Conservation (phyloP, 1,284 basidiomycete genomes). For the Pyrrhoderma lamaoense region DNA sequence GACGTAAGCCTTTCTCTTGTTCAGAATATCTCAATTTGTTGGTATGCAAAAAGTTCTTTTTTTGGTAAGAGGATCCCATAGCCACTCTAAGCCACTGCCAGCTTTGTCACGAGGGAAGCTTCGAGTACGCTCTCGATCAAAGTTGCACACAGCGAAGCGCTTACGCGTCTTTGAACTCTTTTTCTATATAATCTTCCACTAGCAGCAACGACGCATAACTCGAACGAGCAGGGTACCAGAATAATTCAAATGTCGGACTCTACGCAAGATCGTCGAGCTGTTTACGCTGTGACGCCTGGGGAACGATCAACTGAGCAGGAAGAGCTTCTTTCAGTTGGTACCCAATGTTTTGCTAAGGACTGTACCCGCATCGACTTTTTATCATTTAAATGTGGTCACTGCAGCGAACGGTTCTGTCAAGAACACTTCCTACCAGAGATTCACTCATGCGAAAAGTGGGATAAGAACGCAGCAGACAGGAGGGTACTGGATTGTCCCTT, state of each 20-base stretch:
- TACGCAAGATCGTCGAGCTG: conserved; percentile 19
- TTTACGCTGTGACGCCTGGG: conserved; percentile 20
- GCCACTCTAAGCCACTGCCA: neutral
- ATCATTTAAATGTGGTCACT: conserved; percentile 77
- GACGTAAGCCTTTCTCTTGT: too few relatives aligned
- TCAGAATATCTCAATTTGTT: too few relatives aligned
- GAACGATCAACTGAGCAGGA: conserved; percentile 34
- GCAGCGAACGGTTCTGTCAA: conserved; percentile 56
- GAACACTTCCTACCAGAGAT: conserved; percentile 64
- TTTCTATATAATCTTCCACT: conserved; percentile 17
- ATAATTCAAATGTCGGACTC: neutral
- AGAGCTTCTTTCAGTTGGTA: conserved; percentile 58
- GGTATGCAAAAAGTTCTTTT: too few relatives aligned
- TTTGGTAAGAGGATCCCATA: too few relatives aligned
- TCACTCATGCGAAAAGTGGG: conserved; percentile 63
- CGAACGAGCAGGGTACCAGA: too few relatives aligned
- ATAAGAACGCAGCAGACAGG: conserved; percentile 59
- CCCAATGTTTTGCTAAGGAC: conserved; percentile 55
- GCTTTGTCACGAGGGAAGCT: conserved; percentile 7
- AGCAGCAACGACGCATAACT: neutral
- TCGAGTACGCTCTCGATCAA: conserved; percentile 13
- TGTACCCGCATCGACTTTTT: conserved; percentile 72
- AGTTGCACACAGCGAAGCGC: conserved; percentile 2
- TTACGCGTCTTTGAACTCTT: conserved; percentile 17
- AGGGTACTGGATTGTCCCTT: conserved; percentile 68